A percentile compares a stretch with the other conserved stretches of the same genome.
These are phyloP conservation scores for Mentha longifolia DNA, from an alignment of 257 asterid species.

Conservation along the genomic window DNA sequence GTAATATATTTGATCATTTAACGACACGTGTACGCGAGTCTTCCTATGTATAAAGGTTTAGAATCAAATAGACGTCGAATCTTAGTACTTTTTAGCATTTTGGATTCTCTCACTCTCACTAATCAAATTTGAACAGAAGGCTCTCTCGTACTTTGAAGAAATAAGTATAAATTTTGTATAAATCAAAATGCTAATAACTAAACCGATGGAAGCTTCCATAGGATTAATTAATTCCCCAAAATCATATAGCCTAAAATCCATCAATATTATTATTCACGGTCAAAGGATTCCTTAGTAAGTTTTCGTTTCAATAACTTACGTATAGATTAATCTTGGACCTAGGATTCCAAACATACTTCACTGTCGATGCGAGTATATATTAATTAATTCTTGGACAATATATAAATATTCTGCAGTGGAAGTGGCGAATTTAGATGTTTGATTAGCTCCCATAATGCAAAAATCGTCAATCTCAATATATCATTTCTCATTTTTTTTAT, in stretches of 20 bases:
- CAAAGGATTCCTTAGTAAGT: background rate
- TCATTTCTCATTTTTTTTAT: background rate
- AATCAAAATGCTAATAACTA: too few species aligned
- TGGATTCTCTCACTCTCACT: background rate
- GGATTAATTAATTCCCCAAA: too few species aligned
- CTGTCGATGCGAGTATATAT: background rate
- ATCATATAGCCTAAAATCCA: background rate
- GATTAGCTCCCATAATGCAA: slow-evolving; percentile 14
- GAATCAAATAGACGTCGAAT: background rate
- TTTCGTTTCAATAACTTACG: background rate
- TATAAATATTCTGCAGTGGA: background rate
- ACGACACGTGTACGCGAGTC: background rate
- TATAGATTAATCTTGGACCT: slow-evolving; percentile 13
- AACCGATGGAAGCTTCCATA: too few species aligned
- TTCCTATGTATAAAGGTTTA: background rate
- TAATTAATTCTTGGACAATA: background rate
- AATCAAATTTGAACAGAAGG: background rate
- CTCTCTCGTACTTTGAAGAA: too few species aligned
- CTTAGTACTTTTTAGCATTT: background rate
- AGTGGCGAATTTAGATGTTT: slow-evolving; percentile 25
- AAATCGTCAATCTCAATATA: background rate
- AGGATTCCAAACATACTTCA: slow-evolving; percentile 26
- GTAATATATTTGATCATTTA: background rate
- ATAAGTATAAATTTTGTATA: too few species aligned
- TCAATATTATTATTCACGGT: background rate